phyloP scores from a whole-genome alignment of 768 basidiomycete genomes.

The Russula vinacea region DNA sequence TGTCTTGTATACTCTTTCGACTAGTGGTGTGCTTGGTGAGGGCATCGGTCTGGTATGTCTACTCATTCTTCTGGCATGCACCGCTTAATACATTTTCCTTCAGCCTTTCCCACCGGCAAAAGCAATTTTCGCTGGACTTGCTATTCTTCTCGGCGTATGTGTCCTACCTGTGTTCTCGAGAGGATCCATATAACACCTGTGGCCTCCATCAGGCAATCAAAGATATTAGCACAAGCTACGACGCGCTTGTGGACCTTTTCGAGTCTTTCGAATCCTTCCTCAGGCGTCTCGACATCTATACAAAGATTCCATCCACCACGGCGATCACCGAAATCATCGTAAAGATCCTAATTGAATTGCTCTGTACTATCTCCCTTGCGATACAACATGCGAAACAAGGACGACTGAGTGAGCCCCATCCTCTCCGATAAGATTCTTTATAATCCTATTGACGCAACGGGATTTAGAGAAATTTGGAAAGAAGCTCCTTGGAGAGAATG shows the following conservation, averaged over 20 bases:
- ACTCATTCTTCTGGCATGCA: background rate
- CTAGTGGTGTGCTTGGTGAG: background rate
- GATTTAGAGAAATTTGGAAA: background rate
- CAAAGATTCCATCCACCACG: background rate
- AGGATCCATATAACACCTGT: background rate
- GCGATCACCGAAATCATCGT: background rate
- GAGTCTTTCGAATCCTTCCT: conserved; percentile 1
- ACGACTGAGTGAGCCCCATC: background rate
- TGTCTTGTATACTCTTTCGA: background rate
- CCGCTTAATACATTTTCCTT: background rate
- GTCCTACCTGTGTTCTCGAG: background rate
- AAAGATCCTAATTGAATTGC: background rate
- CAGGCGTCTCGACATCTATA: background rate
- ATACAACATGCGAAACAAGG: background rate
- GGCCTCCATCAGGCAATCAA: background rate
- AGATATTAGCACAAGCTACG: background rate
- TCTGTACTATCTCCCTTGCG: background rate
- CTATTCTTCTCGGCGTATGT: background rate
- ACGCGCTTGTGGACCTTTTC: background rate
- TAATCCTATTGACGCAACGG: background rate
- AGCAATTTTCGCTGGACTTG: background rate
- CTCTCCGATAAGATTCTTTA: background rate
- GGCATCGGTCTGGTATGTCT: background rate
- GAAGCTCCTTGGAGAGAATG: conserved; percentile 2
- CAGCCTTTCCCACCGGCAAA: background rate